Evolutionary conservation across 2,329 filamentous ascomycete genomes (phyloP).

Genomic region (Didymellaceae sp.): DNA sequence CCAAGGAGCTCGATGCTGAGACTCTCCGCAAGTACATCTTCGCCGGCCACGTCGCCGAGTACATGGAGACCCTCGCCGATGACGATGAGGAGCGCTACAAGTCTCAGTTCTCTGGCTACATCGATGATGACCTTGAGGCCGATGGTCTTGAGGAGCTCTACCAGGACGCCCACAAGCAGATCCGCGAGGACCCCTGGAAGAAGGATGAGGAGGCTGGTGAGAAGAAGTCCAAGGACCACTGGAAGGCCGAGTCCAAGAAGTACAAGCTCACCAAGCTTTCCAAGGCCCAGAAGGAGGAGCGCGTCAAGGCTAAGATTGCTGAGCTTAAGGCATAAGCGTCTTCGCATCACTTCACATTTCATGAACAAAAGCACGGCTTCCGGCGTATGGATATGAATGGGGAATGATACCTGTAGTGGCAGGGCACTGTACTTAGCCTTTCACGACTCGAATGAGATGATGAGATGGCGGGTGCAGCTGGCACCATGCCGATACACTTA

Average conservation of each 20-base stretch:
- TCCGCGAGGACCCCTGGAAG: slow-evolving; percentile 98
- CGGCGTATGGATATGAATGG: slow-evolving; percentile 46
- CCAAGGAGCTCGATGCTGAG: slow-evolving; percentile 97
- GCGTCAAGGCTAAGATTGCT: slow-evolving; percentile 90
- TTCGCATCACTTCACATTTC: slow-evolving; percentile 28
- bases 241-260: slow-evolving; percentile 95
- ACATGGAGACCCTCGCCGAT: slow-evolving; percentile 99
- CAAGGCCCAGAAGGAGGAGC: slow-evolving; percentile 81
- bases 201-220: slow-evolving; percentile 75
- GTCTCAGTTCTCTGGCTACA: slow-evolving; percentile 97
- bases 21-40: slow-evolving; percentile 99
- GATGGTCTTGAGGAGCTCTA: slow-evolving; percentile 98
- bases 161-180: slow-evolving; percentile 90
- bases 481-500: slow-evolving; percentile 26
- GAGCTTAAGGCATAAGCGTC: slow-evolving; percentile 65
- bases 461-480: slow-evolving; percentile 35
- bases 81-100: slow-evolving; percentile 99
- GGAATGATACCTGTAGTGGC: slow-evolving; percentile 36
- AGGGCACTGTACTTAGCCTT: slow-evolving; percentile 42
- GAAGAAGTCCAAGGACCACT: slow-evolving; percentile 98
- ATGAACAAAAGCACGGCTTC: slow-evolving; percentile 46
- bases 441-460: slow-evolving; percentile 40
- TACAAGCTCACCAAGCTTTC: slow-evolving; percentile 78
- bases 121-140: slow-evolving; percentile 94
- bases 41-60: slow-evolving; percentile 97